Percentiles rank a stretch among this genome's conserved stretches.
Conservation (phyloP, 331 rosid species). For the Rosa hybrid region DNA sequence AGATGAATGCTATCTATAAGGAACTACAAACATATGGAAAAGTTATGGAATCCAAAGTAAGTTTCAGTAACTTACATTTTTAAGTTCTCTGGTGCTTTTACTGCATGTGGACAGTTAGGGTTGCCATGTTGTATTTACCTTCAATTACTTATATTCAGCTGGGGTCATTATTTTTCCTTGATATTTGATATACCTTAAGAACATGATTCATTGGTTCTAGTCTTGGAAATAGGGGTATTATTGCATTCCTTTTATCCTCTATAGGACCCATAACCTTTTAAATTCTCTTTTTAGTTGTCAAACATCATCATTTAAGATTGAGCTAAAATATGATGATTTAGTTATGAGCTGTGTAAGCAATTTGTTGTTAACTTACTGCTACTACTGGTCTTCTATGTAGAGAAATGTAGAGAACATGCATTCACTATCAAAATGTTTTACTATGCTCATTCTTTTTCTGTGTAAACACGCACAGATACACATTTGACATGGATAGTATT, state of each 20-base stretch:
- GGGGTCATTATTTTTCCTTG: not conserved
- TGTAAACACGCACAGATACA: not conserved
- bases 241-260: not conserved
- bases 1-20: conserved; percentile 19
- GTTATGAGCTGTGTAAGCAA: not conserved
- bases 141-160: no score
- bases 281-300: not conserved
- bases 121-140: no score
- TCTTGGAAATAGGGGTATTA: not conserved
- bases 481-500: not conserved
- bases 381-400: not conserved
- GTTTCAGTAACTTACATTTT: conserved; percentile 6
- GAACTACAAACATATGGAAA: conserved; percentile 39
- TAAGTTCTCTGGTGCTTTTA: not conserved
- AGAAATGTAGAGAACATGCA: not conserved
- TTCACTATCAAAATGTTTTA: not conserved
- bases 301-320: not conserved
- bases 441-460: not conserved
- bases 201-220: not conserved
- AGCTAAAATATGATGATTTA: not conserved
- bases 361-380: not conserved
- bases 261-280: not conserved
- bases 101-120: not conserved
- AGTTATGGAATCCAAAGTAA: conserved; percentile 35
- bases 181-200: not conserved